Conservation (phyloP, 306 rosid species). For the Begonia loranthoides region DNA sequence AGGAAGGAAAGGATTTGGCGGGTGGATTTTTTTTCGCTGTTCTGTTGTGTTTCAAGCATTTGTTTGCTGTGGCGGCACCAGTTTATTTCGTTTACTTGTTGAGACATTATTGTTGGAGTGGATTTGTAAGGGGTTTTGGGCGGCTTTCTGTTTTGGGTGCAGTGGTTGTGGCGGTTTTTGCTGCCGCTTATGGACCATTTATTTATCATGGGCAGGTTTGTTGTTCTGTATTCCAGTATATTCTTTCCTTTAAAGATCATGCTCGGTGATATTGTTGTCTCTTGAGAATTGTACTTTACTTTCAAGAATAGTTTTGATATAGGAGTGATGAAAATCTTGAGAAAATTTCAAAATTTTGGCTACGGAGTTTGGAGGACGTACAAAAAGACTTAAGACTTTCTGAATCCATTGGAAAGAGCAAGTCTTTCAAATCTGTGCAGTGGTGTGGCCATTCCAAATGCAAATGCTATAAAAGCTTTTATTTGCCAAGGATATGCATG, state of each 20-base stretch:
- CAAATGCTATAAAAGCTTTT: too few species aligned
- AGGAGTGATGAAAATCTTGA: too few species aligned
- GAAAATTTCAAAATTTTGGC: too few species aligned
- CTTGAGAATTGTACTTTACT: too few species aligned
- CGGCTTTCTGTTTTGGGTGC: conserved; percentile 55
- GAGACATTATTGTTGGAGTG: conserved; percentile 81
- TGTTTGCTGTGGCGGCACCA: conserved; percentile 85
- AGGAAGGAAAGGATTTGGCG: conserved; percentile 74
- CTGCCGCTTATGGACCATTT: conserved; percentile 73
- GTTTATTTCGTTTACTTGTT: conserved; percentile 74
- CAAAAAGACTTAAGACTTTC: too few species aligned
- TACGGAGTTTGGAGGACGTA: too few species aligned
- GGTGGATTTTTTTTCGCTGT: conserved; percentile 67
- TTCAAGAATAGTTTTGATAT: too few species aligned
- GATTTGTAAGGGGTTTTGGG: conserved; percentile 40
- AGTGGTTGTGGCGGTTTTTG: conserved; percentile 49
- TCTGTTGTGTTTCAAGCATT: conserved; percentile 77
- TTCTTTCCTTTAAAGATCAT: too few species aligned
- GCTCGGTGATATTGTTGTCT: too few species aligned
- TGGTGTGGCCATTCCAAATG: background rate
- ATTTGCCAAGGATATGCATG: too few species aligned
- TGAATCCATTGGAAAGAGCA: too few species aligned
- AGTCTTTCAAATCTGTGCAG: conserved; percentile 3
- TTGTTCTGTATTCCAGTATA: background rate
- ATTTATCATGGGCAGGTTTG: conserved; percentile 77